A percentile compares a stretch with the other conserved stretches of the same genome.
Evolutionary conservation across 371 early-diverging fungal species (phyloP).

Genomic region (Syncephalis plumigaleata): DNA sequence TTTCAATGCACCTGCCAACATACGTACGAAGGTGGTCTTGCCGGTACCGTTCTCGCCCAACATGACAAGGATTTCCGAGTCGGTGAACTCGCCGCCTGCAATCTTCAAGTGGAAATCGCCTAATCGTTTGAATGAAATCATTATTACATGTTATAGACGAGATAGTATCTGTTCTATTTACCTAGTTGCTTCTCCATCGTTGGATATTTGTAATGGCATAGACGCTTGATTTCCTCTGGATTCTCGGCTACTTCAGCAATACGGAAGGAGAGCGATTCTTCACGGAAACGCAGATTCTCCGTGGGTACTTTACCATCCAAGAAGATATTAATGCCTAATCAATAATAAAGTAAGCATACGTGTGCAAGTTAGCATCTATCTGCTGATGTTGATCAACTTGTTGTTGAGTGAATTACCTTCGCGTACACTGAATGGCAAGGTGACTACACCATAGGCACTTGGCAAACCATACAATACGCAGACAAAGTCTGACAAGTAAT

Average conservation of each 20-base stretch:
- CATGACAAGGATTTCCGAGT: constrained; percentile 98
- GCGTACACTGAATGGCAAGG: constrained; percentile 94
- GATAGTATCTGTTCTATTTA: constrained; percentile 6
- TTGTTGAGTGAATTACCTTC: constrained; percentile 39
- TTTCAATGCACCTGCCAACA: constrained; percentile 83
- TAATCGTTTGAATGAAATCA: constrained; percentile 7
- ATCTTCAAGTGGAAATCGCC: constrained; percentile 80
- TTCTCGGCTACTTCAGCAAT: constrained; percentile 81
- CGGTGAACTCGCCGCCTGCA: constrained; percentile 78
- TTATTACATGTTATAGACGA: background rate
- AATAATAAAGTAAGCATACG: no score
- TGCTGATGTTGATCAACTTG: no score
- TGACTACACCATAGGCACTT: constrained; percentile 98
- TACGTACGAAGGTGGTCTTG: constrained; percentile 95
- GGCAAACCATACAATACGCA: constrained; percentile 98
- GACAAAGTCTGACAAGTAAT: constrained; percentile 97
- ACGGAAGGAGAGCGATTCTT: constrained; percentile 91
- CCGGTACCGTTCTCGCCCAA: constrained; percentile 99
- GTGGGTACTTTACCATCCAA: constrained; percentile 97
- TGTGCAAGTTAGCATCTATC: no score
- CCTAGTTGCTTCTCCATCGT: constrained; percentile 58
- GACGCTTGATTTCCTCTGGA: constrained; percentile 27
- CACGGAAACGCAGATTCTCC: constrained; percentile 99
- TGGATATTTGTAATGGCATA: constrained; percentile 73
- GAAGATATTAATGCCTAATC: constrained; percentile 86